Conservation (phyloP, 2,329 filamentous ascomycete species). For the Didymella arachidicola region DNA sequence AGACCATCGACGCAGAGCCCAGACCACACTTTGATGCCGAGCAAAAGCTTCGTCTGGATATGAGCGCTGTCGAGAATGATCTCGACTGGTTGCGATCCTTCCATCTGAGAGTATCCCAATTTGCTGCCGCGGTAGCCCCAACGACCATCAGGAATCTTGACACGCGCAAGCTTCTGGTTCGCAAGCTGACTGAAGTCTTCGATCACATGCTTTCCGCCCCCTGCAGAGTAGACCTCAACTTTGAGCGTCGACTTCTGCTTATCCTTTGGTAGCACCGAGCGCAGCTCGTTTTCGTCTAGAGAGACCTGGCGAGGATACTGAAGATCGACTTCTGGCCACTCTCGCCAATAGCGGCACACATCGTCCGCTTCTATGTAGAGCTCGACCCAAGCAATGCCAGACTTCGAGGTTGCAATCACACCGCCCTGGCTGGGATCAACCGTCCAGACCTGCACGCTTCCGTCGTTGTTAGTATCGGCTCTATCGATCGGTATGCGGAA, state of each 20-base stretch:
- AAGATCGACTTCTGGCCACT: slow-evolving; percentile 71
- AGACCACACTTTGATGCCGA: slow-evolving; percentile 77
- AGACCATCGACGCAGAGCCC: slow-evolving; percentile 81
- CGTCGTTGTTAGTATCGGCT: slow-evolving; percentile 64
- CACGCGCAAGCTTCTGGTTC: slow-evolving; percentile 70
- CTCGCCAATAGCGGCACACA: slow-evolving; percentile 80
- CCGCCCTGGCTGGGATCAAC: slow-evolving; percentile 79
- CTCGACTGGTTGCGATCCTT: slow-evolving; percentile 74
- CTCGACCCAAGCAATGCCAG: slow-evolving; percentile 86
- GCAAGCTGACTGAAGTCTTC: slow-evolving; percentile 75
- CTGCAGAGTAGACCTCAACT: slow-evolving; percentile 77
- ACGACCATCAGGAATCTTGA: slow-evolving; percentile 79
- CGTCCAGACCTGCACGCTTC: slow-evolving; percentile 84
- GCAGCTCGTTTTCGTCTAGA: slow-evolving; percentile 77
- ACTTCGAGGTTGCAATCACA: slow-evolving; percentile 79
- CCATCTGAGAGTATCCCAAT: slow-evolving; percentile 75
- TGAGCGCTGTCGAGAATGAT: slow-evolving; percentile 74
- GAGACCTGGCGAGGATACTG: slow-evolving; percentile 74
- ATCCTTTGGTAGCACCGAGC: slow-evolving; percentile 73
- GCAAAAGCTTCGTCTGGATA: slow-evolving; percentile 73
- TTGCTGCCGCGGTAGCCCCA: slow-evolving; percentile 78
- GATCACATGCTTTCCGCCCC: slow-evolving; percentile 75
- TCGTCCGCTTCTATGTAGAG: slow-evolving; percentile 82
- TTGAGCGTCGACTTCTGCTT: slow-evolving; percentile 75
- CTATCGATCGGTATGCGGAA: slow-evolving; percentile 84